Evolutionary conservation across 768 basidiomycete species (phyloP).

Genomic region (Imleria badia): DNA sequence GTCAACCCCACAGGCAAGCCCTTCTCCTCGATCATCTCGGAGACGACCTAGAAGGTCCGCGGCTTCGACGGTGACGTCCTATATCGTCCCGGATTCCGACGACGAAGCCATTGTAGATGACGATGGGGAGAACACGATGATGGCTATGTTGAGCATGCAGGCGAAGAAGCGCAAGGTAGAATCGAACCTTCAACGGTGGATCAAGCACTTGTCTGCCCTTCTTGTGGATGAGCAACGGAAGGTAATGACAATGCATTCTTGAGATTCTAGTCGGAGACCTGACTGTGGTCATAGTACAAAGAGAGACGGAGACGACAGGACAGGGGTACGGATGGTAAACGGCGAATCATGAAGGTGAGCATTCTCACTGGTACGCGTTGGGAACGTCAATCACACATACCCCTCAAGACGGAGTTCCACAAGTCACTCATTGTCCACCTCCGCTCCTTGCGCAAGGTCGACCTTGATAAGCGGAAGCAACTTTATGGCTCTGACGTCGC

Average conservation of each 20-base stretch:
- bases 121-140: constrained; percentile 35
- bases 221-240: constrained; percentile 69
- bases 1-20: constrained; percentile 14
- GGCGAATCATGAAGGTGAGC: constrained; percentile 58
- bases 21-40: constrained; percentile 31
- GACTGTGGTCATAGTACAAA: constrained; percentile 46
- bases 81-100: constrained; percentile 68
- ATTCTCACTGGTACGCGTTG: not conserved
- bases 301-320: constrained; percentile 60
- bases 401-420: constrained; percentile 62
- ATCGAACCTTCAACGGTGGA: constrained; percentile 60
- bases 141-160: constrained; percentile 29
- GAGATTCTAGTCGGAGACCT: constrained; percentile 5
- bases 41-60: constrained; percentile 64
- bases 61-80: constrained; percentile 53
- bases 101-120: constrained; percentile 55
- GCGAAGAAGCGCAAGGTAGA: constrained; percentile 41
- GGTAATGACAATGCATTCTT: constrained; percentile 36
- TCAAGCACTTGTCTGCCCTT: constrained; percentile 59
- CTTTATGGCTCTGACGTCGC: constrained; percentile 41
- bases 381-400: not conserved
- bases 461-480: constrained; percentile 49
- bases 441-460: constrained; percentile 59
- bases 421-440: constrained; percentile 59
- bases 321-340: constrained; percentile 44